phyloP scores from a whole-genome alignment of 2,329 filamentous ascomycete species.

The Sphaceloma murrayae region DNA sequence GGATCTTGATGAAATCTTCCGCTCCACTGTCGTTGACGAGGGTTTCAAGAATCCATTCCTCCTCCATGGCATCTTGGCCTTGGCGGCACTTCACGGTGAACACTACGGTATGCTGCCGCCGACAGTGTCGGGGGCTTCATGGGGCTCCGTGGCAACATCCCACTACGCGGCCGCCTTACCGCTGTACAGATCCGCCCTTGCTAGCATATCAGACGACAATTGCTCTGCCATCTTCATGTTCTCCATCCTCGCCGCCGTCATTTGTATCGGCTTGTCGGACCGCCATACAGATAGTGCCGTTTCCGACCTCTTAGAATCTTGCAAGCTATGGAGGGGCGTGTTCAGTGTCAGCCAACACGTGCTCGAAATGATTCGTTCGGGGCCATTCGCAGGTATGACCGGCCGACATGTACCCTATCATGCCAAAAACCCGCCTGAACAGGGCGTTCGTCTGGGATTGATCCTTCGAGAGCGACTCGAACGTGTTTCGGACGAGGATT shows the following conservation, averaged over 20 bases:
- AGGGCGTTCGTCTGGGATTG: neutral
- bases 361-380: neutral
- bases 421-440: neutral
- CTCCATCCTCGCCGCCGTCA: neutral
- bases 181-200: neutral
- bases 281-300: neutral
- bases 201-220: constrained; percentile 1
- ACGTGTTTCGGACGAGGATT: neutral
- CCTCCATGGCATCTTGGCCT: neutral
- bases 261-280: neutral
- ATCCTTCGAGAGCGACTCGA: neutral
- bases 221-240: constrained; percentile 8
- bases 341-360: constrained; percentile 10
- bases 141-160: neutral
- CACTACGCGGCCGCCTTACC: constrained; percentile 1
- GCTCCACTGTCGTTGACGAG: neutral
- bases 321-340: neutral
- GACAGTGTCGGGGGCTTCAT: neutral
- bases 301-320: constrained; percentile 1
- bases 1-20: neutral
- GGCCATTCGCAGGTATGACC: neutral
- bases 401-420: neutral
- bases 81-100: constrained; percentile 1
- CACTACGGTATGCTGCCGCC: neutral
- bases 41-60: constrained; percentile 5